phyloP scores from a whole-genome alignment of 495 filamentous ascomycete genomes.

The Astrocystis sublimbata region DNA sequence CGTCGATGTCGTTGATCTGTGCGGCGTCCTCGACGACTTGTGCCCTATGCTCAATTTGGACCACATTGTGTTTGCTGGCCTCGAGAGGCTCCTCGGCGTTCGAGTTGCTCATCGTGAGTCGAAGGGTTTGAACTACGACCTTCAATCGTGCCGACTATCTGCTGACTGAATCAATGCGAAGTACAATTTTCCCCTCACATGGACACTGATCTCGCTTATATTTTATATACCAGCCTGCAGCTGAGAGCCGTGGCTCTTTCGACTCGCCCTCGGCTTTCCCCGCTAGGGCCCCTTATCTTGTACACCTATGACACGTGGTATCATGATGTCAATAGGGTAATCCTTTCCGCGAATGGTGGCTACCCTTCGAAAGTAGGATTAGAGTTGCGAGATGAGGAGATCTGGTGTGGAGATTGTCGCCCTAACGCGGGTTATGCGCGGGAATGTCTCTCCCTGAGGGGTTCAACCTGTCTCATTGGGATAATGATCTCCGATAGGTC shows the following conservation, averaged over 20 bases:
- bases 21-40: conserved; percentile 13
- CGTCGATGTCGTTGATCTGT: conserved; percentile 17
- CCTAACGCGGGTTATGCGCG: too few relatives aligned
- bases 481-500: neutral
- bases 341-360: neutral
- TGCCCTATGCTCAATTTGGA: conserved; percentile 21
- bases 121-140: neutral
- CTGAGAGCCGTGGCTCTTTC: too few relatives aligned
- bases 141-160: neutral
- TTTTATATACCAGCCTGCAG: neutral
- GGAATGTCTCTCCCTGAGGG: neutral
- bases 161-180: neutral
- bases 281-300: neutral
- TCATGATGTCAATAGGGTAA: neutral
- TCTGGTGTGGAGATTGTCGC: neutral
- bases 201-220: neutral
- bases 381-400: conserved; percentile 4
- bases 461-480: neutral
- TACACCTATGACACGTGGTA: too few relatives aligned
- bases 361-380: neutral
- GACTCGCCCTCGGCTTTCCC: neutral
- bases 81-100: conserved; percentile 15
- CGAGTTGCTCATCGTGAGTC: conserved; percentile 12
- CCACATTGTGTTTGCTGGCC: conserved; percentile 13
- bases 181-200: neutral